Percentiles rank a stretch among this genome's conserved stretches.
These are phyloP conservation scores for Penicillium sumatraense DNA, from an alignment of 2,329 filamentous ascomycete genomes.

Conservation along the genomic window DNA sequence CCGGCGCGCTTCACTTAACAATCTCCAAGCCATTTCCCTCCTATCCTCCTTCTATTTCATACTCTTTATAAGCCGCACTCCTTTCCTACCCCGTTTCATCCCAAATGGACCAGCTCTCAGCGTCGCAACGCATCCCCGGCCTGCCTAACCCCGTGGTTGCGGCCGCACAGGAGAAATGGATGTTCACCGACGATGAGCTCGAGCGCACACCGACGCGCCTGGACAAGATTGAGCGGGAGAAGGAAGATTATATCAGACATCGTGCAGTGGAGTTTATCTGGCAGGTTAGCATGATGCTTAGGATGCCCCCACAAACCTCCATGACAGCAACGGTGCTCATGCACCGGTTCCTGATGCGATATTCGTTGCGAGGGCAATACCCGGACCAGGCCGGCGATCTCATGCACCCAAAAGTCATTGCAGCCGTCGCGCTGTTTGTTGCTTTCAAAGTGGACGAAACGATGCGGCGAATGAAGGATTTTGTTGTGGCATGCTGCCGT, in stretches of 20 bases:
- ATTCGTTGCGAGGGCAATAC: conserved; percentile 72
- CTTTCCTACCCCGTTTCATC: neutral
- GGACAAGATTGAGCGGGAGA: conserved; percentile 75
- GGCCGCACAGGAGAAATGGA: conserved; percentile 75
- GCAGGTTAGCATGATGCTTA: conserved; percentile 70
- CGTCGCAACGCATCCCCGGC: conserved; percentile 38
- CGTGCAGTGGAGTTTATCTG: conserved; percentile 98
- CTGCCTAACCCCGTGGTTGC: conserved; percentile 55
- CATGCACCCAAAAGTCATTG: conserved; percentile 91
- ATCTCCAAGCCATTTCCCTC: neutral
- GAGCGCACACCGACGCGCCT: conserved; percentile 80
- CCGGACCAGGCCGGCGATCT: conserved; percentile 63
- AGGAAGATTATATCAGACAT: conserved; percentile 79
- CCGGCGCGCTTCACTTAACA: conserved; percentile 20
- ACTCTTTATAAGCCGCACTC: neutral
- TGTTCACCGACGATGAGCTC: conserved; percentile 83
- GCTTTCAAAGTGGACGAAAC: conserved; percentile 98
- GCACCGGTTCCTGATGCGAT: conserved; percentile 93
- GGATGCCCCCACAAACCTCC: conserved; percentile 61
- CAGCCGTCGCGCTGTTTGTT: conserved; percentile 87
- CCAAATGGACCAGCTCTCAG: conserved; percentile 33
- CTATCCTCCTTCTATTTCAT: neutral
- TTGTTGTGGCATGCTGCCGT: conserved; percentile 91
- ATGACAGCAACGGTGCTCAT: conserved; percentile 94
- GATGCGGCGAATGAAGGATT: conserved; percentile 90